Evolutionary conservation across 176 grass and related monocot species (phyloP), one percentile per base, ranked within the genome.

Genomic region (Dactylis glomerata): DNA sequence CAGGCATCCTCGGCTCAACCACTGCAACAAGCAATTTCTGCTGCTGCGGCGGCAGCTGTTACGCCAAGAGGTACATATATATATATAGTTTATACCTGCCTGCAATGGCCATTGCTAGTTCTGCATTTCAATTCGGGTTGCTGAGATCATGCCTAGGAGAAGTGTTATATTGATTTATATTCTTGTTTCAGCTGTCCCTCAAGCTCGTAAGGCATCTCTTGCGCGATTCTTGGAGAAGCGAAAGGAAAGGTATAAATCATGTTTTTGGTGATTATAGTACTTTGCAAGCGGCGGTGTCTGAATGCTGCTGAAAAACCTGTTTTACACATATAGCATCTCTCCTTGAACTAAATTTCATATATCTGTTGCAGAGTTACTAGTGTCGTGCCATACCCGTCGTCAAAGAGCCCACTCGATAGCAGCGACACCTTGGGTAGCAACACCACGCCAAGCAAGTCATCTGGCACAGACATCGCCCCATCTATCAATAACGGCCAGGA

Each of bases 171-270:
- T 78, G 62, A 84, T 34, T 68, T 33, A 15, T 79, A 30, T 8
- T 67, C 4, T 87, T 44, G 67, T 86, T 90, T 14, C 85, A 98
- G 96, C 93, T 87, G 89, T 98, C 1, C 93, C 91, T 77, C 96
- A 98, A 90, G 93, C 96, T 86, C 83, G 96, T 68, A 98, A 95
- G 81, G 93, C 91, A 20, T 98, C 96, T 20, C 76, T 98, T 10
- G 85, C 93, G 23, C 91, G 96, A 30, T 98, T 98, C 80, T 76
- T 95, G 74, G 96, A 98, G 83, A 98, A 85, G 42, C 73, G 91
- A 63, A 98, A 95, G 68, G 91, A 93, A 47, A 98, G 96, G 96
- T 98, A 90, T n/a, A 17, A 68, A 34, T 26, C 4, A 0, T 33
- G 14, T 44, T 3, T 59, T 27, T 20, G 24, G 49, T 42, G 55